Percentiles rank a stretch among this genome's conserved stretches.
phyloP scores from a whole-genome alignment of 768 basidiomycete species.

The Phallus indusiatus region DNA sequence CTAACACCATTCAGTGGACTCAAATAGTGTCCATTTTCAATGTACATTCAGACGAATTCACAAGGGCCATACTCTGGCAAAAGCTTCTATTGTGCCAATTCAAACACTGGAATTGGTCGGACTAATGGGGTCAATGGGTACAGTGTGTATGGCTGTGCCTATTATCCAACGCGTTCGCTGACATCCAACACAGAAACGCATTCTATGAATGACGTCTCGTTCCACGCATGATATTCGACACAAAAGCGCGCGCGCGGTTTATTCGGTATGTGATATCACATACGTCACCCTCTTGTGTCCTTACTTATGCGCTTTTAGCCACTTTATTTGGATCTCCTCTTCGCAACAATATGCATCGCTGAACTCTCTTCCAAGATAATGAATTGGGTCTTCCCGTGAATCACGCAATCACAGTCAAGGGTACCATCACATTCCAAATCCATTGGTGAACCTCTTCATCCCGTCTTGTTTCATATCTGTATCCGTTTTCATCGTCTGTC shows the following conservation, averaged over 20 bases:
- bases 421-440: no score
- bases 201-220: slow-evolving; percentile 49
- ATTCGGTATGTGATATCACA: slow-evolving; percentile 27
- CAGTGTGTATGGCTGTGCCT: not conserved
- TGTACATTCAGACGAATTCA: slow-evolving; percentile 34
- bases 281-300: not conserved
- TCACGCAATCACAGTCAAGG: not conserved
- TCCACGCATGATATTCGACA: slow-evolving; percentile 45
- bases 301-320: slow-evolving; percentile 15
- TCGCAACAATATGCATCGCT: slow-evolving; percentile 51
- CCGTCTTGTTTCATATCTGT: no score
- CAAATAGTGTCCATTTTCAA: slow-evolving; percentile 31
- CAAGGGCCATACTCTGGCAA: slow-evolving; percentile 34
- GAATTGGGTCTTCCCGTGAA: slow-evolving; percentile 35
- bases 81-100: slow-evolving; percentile 42
- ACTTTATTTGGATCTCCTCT: slow-evolving; percentile 40
- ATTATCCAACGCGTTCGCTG: not conserved
- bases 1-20: no score
- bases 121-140: slow-evolving; percentile 42
- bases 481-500: not conserved
- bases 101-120: slow-evolving; percentile 43
- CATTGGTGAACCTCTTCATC: no score
- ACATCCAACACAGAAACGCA: slow-evolving; percentile 36
- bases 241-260: slow-evolving; percentile 38
- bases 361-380: slow-evolving; percentile 39